phyloP scores from a whole-genome alignment of 805 yeast genomes.

The Yarrowia sp. region DNA sequence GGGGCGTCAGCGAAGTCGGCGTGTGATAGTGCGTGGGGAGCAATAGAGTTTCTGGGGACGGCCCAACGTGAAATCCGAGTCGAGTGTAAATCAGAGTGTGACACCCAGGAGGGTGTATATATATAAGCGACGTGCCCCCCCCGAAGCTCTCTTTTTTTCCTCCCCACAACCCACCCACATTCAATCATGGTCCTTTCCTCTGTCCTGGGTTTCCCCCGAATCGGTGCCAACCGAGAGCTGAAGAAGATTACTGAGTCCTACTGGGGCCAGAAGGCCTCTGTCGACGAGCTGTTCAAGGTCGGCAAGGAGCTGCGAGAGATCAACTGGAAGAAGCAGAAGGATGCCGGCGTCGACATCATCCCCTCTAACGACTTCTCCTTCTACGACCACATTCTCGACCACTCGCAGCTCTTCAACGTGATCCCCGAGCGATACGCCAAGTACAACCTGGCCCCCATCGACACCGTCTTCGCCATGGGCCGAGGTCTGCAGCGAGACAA shows the following conservation, averaged over 20 bases:
- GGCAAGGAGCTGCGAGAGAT: slow-evolving; percentile 93
- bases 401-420: slow-evolving; percentile 88
- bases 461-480: slow-evolving; percentile 98
- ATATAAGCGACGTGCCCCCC: slow-evolving; percentile 9
- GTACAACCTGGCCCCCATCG: slow-evolving; percentile 82
- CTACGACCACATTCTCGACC: slow-evolving; percentile 96
- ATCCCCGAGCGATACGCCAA: slow-evolving; percentile 96
- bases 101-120: not conserved
- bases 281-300: slow-evolving; percentile 81
- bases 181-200: slow-evolving; percentile 85
- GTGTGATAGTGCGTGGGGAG: slow-evolving; percentile 5
- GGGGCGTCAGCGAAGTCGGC: slow-evolving; percentile 20
- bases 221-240: slow-evolving; percentile 98
- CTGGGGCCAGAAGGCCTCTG: slow-evolving; percentile 92
- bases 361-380: slow-evolving; percentile 97
- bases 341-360: slow-evolving; percentile 94
- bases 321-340: slow-evolving; percentile 98
- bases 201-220: slow-evolving; percentile 99
- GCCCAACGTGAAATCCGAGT: slow-evolving; percentile 25
- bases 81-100: not conserved
- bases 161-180: not conserved
- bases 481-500: slow-evolving; percentile 99
- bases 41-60: slow-evolving; percentile 4
- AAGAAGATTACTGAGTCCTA: slow-evolving; percentile 98
- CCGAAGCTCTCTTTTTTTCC: not conserved